phyloP scores from a whole-genome alignment of 768 basidiomycete genomes.

The Fistulinella prunicolor region DNA sequence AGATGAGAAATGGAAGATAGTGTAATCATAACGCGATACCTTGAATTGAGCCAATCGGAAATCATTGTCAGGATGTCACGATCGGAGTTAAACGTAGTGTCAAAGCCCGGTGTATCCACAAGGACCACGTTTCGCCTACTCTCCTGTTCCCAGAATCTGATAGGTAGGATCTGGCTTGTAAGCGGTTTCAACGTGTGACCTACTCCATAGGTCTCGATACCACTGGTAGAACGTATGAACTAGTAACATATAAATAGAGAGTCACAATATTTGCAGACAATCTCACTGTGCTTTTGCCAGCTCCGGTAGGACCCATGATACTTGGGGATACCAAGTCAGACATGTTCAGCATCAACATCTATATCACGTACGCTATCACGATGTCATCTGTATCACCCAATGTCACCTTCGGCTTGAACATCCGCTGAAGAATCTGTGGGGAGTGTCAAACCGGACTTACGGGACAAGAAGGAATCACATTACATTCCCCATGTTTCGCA shows the following conservation, averaged over 20 bases:
- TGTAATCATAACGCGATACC: not conserved
- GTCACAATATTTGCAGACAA: not conserved
- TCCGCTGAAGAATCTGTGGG: no score
- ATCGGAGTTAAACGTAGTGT: conserved; percentile 17
- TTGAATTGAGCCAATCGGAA: conserved; percentile 14
- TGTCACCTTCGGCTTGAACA: no score
- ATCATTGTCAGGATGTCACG: conserved; percentile 10
- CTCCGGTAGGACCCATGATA: conserved; percentile 19
- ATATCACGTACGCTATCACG: conserved; percentile 14
- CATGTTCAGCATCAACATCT: not conserved
- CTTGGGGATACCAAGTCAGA: conserved; percentile 1
- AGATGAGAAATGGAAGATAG: conserved; percentile 14
- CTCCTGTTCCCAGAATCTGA: conserved; percentile 4
- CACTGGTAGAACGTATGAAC: conserved; percentile 12
- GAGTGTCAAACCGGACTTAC: no score
- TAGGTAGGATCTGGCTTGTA: conserved; percentile 2
- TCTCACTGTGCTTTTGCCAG: conserved; percentile 15
- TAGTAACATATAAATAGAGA: conserved; percentile 1
- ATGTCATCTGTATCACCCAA: not conserved
- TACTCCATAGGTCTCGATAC: not conserved
- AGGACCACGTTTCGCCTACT: conserved; percentile 9
- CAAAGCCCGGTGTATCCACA: conserved; percentile 26
- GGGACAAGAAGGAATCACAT: no score
- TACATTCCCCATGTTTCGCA: no score
- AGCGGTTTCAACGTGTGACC: conserved; percentile 10